Evolutionary conservation across 371 early-diverging fungal species (phyloP), one percentile per base, ranked within the genome.

Genomic region (Mucor circinelloides): DNA sequence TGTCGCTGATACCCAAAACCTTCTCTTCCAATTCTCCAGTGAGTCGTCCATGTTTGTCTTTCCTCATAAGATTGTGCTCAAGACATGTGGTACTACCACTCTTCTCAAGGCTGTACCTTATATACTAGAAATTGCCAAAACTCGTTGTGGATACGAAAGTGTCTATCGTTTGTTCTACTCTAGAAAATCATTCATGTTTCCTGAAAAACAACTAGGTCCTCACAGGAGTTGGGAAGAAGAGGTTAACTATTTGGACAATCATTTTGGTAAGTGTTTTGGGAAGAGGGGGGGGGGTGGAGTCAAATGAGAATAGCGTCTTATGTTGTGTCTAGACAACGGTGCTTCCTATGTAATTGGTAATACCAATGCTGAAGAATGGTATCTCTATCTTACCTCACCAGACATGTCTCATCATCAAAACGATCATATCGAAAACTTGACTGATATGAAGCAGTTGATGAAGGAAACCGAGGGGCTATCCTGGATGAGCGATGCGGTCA

Each of bases 21-120:
- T 44, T 40, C 52, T 64, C 58, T 57, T 59, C 58, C 67, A 27
- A 40, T 38, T 48, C 60, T 46, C 31, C 67, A 85, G 91, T 77
- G 97, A 97, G 83, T 94, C 94, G 13, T 95, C 96, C 60, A 89
- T 97, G 89, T 97, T 97, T 76, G 94, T 97, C 23, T 95, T 93
- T 72, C 89, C 90, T 8, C 92, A 95, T 85, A 93, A 94, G 68
- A 67, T 96, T 48, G 91, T 97, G 50, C 84, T 97, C 70, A 97
- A 97, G 85, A 97, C 97, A 3, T 96, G 96, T 80, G 96, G 97
- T 40, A 95, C 96, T 17, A 97, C 97, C 23, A 95, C 95, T 9
- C 81, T 97, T 30, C 77, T 97, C 69, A 84, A 89, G 69, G 92
- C 95, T 34, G 71, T 97, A 56, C 93, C 94, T 55, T 84, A 87